Percentiles rank a stretch among this genome's conserved stretches.
Conservation (phyloP, 1,284 basidiomycete species). For the Leccinum subrobustum region DNA sequence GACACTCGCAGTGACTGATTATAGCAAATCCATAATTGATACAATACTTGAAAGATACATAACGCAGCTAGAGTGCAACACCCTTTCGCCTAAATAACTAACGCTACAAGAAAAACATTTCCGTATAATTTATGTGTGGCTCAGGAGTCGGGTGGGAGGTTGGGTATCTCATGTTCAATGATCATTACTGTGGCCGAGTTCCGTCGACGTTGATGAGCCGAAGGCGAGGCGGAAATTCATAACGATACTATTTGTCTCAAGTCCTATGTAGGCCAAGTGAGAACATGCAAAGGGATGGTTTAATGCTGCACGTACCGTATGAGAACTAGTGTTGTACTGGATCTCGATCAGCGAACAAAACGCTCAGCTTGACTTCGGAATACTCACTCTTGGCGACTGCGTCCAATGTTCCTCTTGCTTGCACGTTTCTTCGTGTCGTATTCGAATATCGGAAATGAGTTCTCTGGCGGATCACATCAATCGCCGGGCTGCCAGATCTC, state of each 20-base stretch:
- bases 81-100: neutral
- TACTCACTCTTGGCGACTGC: slow-evolving; percentile 24
- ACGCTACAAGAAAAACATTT: neutral
- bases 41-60: neutral
- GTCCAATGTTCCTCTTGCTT: neutral
- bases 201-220: too few relatives aligned
- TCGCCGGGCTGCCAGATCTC: neutral
- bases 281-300: neutral
- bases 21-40: neutral
- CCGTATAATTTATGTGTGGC: neutral
- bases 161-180: too few relatives aligned
- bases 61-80: neutral
- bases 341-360: neutral
- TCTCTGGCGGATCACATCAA: slow-evolving; percentile 8
- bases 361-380: neutral
- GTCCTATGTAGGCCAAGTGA: neutral
- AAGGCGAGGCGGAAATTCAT: too few relatives aligned
- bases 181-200: too few relatives aligned
- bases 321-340: slow-evolving; percentile 15
- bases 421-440: slow-evolving; percentile 12
- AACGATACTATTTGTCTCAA: neutral
- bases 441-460: slow-evolving; percentile 18
- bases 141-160: too few relatives aligned
- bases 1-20: too few relatives aligned
- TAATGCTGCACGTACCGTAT: slow-evolving; percentile 10